These are phyloP conservation scores for Artemisia argyi DNA, from an alignment of 129 eudicot genomes.

Conservation along the genomic window DNA sequence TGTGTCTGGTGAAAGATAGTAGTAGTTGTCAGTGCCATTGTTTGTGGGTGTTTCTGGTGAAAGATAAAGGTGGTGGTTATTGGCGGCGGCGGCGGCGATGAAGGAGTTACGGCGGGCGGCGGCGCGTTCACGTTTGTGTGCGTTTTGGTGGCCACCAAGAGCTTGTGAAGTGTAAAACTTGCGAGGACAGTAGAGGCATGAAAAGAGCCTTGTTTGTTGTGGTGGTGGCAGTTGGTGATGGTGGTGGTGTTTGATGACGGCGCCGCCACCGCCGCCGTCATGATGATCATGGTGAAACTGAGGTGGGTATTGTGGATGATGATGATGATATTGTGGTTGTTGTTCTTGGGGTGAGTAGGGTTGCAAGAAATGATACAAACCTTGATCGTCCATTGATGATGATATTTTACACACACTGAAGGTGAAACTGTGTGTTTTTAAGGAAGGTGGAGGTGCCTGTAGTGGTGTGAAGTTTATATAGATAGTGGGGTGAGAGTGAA, in stretches of 20 bases:
- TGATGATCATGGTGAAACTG: too few species aligned
- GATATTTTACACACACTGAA: neutral
- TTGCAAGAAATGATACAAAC: slow-evolving; percentile 19
- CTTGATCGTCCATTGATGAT: slow-evolving; percentile 23
- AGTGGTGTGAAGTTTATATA: neutral
- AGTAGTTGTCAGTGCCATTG: neutral
- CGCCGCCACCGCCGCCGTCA: too few species aligned
- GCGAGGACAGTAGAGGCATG: slow-evolving; percentile 69
- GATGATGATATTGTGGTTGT: neutral
- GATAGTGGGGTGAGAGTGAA: neutral
- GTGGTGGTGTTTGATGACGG: neutral
- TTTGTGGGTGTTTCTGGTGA: neutral
- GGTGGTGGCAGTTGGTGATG: neutral
- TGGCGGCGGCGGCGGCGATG: slow-evolving; percentile 16
- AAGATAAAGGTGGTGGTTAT: neutral
- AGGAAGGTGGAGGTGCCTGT: neutral
- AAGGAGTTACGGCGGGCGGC: slow-evolving; percentile 52
- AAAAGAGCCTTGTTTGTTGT: slow-evolving; percentile 23
- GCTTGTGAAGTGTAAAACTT: slow-evolving; percentile 80
- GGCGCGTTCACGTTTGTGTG: slow-evolving; percentile 81
- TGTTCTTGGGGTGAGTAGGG: neutral
- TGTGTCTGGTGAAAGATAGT: neutral
- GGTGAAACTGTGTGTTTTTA: neutral
- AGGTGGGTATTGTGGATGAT: too few species aligned
- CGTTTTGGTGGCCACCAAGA: slow-evolving; percentile 84